Evolutionary conservation across 73 alveolate species (phyloP).

Genomic region (Strombidium stylifer): DNA sequence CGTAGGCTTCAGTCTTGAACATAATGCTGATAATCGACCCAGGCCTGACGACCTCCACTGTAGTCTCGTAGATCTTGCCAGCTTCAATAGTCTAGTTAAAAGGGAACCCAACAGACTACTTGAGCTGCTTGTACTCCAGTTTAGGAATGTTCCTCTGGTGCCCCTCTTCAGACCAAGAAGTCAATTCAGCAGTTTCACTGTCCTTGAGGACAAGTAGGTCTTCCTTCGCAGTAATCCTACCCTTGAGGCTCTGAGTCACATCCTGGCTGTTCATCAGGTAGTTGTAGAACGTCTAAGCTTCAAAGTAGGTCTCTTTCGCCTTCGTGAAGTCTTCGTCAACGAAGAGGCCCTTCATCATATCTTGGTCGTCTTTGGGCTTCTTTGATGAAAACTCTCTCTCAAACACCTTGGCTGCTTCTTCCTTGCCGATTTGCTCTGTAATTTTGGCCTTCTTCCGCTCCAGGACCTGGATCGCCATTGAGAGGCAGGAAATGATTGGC

Average conservation of each 20-base stretch:
- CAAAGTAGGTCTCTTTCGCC: too few relatives aligned
- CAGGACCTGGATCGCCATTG: constrained; percentile 10
- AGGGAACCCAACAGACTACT: constrained; percentile 65
- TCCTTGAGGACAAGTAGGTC: constrained; percentile 7
- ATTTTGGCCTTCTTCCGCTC: neutral
- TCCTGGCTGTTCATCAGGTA: too few relatives aligned
- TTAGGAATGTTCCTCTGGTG: neutral
- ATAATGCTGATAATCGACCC: constrained; percentile 74
- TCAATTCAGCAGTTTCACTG: constrained; percentile 8
- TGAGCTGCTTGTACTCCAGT: constrained; percentile 7
- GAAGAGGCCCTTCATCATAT: constrained; percentile 28
- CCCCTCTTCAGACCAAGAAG: neutral
- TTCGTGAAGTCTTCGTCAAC: constrained; percentile 16
- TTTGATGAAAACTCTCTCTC: constrained; percentile 5
- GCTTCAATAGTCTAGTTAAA: constrained; percentile 48
- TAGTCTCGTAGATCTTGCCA: constrained; percentile 59
- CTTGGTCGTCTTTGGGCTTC: constrained; percentile 31
- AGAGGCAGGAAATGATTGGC: constrained; percentile 42
- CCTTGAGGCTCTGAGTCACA: too few relatives aligned
- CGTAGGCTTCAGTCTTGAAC: constrained; percentile 65
- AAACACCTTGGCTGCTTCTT: constrained; percentile 25
- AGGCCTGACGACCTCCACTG: constrained; percentile 72
- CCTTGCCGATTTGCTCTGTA: neutral
- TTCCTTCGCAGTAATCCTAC: too few relatives aligned
- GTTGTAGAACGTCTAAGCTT: too few relatives aligned